Base-by-base conservation (phyloP, 208 protist species). In the Entamoeba histolytica region DNA sequence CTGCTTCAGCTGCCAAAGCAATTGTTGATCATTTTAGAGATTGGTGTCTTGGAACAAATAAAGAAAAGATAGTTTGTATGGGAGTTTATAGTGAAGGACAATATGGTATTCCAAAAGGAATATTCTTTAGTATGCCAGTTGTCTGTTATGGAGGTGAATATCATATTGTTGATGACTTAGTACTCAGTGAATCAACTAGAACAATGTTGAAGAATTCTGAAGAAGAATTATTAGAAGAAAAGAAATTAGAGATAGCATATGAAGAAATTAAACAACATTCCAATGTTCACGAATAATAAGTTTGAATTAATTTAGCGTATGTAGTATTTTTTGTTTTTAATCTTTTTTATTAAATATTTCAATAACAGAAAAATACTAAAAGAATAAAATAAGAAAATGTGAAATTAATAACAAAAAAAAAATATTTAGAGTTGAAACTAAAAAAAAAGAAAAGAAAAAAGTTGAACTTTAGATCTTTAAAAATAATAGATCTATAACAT, bases 1-100 rank as follows among this genome's bases (percentile, higher is more conserved):
- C 98, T 92, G 96, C 97, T n/a, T 98, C 97, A 10, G 98, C 98
- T 49, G 98, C 97, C 31, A 97, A 96, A 44, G 97, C 97, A 51
- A 94, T 96, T 73, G 49, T 95, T 35, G 94, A 96, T 51, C 96
- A 97, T 92, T 93, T 97, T 44, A 93, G 93, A 73, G 96, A 97
- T 92, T 97, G 96, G 96, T 44, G 93, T 52, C n/a, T 95, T 19
- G 97, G 96, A n/a, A 97, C 96, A n/a, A 19, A 28, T n/a, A 28
- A 44, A 50, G 95, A 57, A 28, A 51, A 39, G 28, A 69, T 50
- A 0, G 49, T 92, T 6, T 92, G 28, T 52, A 93, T 93, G 57
- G 57, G 51, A 52, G 31, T 92, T 0, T 78, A 23, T 28, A 55
- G 31, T 49, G 19, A 91, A 23, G 94, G 93, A n/a, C 15, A 92